phyloP scores from a whole-genome alignment of 2,329 filamentous ascomycete species.

The Trichoderma lentiforme region DNA sequence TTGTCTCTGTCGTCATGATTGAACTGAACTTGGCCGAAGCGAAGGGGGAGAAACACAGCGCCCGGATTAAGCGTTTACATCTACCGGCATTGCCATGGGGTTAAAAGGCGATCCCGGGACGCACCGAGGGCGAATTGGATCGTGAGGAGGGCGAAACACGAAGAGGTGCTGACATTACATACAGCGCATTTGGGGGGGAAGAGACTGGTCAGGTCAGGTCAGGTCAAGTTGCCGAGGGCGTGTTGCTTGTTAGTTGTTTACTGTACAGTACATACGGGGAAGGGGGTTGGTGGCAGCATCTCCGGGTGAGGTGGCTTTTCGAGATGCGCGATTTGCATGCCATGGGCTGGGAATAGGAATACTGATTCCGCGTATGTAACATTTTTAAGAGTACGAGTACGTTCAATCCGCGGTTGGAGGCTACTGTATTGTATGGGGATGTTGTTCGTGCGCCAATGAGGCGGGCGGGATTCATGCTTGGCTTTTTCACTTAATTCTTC shows the following conservation, averaged over 20 bases:
- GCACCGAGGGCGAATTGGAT: conserved; percentile 15
- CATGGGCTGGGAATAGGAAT: not conserved
- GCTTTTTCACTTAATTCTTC: not conserved
- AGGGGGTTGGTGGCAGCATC: conserved; percentile 5
- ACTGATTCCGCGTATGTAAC: not conserved
- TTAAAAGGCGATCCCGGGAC: conserved; percentile 17
- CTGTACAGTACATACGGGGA: not conserved
- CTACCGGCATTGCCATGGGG: conserved; percentile 16
- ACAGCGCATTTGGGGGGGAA: not conserved
- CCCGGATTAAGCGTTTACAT: conserved; percentile 13
- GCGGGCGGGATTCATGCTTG: not conserved
- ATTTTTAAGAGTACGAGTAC: not conserved
- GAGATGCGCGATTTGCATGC: conserved; percentile 6
- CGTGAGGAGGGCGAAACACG: not conserved
- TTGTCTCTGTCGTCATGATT: not conserved
- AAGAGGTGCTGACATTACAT: not conserved
- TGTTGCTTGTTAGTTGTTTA: not conserved
- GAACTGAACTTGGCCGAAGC: not conserved
- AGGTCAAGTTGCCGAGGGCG: not conserved
- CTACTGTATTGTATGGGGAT: not conserved
- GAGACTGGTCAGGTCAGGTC: not conserved
- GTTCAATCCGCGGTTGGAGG: not conserved
- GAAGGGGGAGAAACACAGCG: not conserved
- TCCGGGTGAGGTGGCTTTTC: conserved; percentile 1
- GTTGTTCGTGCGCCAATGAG: not conserved